Base-by-base conservation (phyloP, 306 rosid genomes). In the Quercus variabilis region DNA sequence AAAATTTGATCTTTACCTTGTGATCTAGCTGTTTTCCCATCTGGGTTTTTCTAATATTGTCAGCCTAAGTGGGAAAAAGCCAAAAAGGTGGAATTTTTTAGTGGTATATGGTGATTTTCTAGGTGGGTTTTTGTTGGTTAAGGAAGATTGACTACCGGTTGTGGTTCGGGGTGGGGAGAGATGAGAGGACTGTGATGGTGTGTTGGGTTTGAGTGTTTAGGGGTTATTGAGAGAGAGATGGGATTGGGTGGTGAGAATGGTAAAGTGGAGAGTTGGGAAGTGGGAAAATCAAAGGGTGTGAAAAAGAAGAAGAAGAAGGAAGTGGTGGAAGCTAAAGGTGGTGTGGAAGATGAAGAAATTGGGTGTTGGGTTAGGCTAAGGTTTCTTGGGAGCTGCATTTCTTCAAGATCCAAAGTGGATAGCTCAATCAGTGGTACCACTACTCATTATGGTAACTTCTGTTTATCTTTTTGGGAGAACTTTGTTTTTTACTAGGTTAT, bases 391-490 rank as follows among this genome's bases (percentile, higher is more conserved):
- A 86, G 94, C 93, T 94, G 99, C 97, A 92, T 94, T 86, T 94
- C 95, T 84, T 90, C 99, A 82, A 92, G 99, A 94, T 92, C 99
- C 92, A 94, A 94, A 88, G 97, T 94, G 82, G 97, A 94, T 86
- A 91, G 82, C 83, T 92, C 99, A 62, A 83, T 85, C 19, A 92
- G 95, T 83, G 99, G 97, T 68, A 85, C 90, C 83, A 88, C 94
- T 82, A 74, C 91, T 88, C 89, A 88, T 88, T 88, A 84, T 86
- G 97, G 99, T 94, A 91, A 84, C 72, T 71, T 77, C 65, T 78
- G 13, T 74, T 82, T 82, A 75, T 74, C 64, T 49, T 51, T 49
- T 49, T 12, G 17, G 6, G 58, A 25, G 3, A 77, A 14, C 14
- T 81, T 11, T 28, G 17, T 12, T 13, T 13, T 67, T 59, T 68